Percentiles rank a stretch among this genome's conserved stretches.
Conservation (phyloP, 2,329 filamentous ascomycete species). For the Fusarium nelsonii region DNA sequence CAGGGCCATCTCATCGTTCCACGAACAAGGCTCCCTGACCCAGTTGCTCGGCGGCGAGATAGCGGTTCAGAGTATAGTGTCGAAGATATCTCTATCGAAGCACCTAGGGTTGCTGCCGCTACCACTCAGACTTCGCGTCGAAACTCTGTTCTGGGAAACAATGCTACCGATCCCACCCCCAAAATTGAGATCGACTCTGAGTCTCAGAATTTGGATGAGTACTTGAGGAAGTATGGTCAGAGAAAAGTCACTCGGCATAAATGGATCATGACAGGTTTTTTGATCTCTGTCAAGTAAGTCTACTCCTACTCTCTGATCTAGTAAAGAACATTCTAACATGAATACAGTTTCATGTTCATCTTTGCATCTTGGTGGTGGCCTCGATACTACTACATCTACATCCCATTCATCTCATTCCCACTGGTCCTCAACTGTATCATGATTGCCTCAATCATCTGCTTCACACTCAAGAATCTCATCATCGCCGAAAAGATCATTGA, state of each 20-base stretch:
- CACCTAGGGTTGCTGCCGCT: conserved; percentile 1
- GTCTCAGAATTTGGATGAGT: conserved; percentile 32
- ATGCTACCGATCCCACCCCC: background rate
- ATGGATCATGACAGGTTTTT: conserved; percentile 31
- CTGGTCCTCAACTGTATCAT: conserved; percentile 45
- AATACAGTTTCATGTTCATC: conserved; percentile 41
- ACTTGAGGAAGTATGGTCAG: conserved; percentile 22
- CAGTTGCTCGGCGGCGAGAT: conserved; percentile 14
- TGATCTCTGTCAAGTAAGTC: conserved; percentile 32
- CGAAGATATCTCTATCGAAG: conserved; percentile 1
- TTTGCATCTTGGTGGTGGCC: conserved; percentile 47
- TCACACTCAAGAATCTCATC: conserved; percentile 32
- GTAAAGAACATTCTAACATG: background rate
- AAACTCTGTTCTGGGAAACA: conserved; percentile 4
- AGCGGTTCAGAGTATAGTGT: conserved; percentile 5
- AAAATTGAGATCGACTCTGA: conserved; percentile 28
- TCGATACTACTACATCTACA: conserved; percentile 42
- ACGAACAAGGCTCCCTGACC: conserved; percentile 10
- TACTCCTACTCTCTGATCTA: accelerated
- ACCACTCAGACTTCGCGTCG: conserved; percentile 23
- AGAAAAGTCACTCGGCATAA: conserved; percentile 30
- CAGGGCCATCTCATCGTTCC: conserved; percentile 10
- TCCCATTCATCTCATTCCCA: conserved; percentile 47
- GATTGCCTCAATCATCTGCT: conserved; percentile 41
- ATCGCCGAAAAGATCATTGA: conserved; percentile 34